Evolutionary conservation across 192 early-diverging fungal genomes (phyloP), one percentile per base, ranked within the genome.

Genomic region (Bifiguratus adelaidae): DNA sequence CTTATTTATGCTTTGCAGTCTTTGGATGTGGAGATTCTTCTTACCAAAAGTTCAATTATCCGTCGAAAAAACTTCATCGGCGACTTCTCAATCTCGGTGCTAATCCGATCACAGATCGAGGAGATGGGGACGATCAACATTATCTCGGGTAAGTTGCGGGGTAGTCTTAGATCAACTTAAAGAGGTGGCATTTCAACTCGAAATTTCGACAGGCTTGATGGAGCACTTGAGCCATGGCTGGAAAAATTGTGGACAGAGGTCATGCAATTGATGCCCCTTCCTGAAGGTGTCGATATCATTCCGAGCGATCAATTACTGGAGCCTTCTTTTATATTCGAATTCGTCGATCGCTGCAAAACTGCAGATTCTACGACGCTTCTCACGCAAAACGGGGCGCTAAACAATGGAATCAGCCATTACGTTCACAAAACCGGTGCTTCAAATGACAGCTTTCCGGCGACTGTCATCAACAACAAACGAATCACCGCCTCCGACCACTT

Each of bases 21-120:
- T 88, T 97, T 71, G 95, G 93, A 2, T 73, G 91, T 27, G 95
- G 95, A 19, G 95, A 99, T 61, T 95, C 91, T 15, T 90, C 89
- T 21, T 99, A 95, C 60, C 44, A 59, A 48, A 85, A 81, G 30
- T 99, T 88, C 73, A 97, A 97, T 58, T 92, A 78, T 64, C 84
- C 93, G 2, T 85, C 89, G 0, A 95, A 95, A 56, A 92, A 95
- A 50, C 72, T 99, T 38, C 72, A 81, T 63, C 83, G 87, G 29
- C 71, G 95, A 27, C 62, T 97, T 43, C 47, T 72, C 41, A 87
- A 96, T 47, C 70, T 99, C 20, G 95, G 95, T 16, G 95, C 85
- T 2, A 44, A 41, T 27, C 61, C 82, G 11, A 38, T 99, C 7
- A 50, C 81, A 22, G 47, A 53, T 12, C 68, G 85, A 19, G 92